phyloP scores from a whole-genome alignment of 2,329 filamentous ascomycete genomes.

The Neodidymelliopsis sp. region DNA sequence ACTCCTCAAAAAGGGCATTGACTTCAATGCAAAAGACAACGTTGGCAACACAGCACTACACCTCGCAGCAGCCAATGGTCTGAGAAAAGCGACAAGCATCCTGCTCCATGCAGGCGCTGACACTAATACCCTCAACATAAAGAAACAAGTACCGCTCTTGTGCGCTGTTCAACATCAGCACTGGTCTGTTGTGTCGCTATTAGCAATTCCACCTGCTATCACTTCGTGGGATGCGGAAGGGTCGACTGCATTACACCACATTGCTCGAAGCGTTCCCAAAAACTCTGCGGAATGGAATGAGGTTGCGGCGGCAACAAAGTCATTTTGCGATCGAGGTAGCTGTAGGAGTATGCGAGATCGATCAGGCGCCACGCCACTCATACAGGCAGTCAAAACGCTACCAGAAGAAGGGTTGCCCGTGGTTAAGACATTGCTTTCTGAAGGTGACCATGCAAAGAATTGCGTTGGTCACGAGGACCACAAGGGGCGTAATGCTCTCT shows the following conservation, averaged over 20 bases:
- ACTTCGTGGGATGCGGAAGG: constrained; percentile 43
- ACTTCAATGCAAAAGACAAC: constrained; percentile 32
- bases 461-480: constrained; percentile 45
- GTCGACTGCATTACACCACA: constrained; percentile 43
- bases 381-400: constrained; percentile 38
- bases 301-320: constrained; percentile 29
- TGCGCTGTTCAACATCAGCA: constrained; percentile 39
- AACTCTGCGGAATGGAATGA: constrained; percentile 35
- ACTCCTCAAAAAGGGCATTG: constrained; percentile 34
- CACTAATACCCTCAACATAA: constrained; percentile 28
- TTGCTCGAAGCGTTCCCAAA: constrained; percentile 33
- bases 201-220: constrained; percentile 39
- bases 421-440: constrained; percentile 34
- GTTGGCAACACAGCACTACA: constrained; percentile 40
- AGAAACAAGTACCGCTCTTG: constrained; percentile 40
- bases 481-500: constrained; percentile 33
- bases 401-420: constrained; percentile 40
- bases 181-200: constrained; percentile 37
- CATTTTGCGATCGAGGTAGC: constrained; percentile 42
- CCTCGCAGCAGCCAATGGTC: constrained; percentile 39
- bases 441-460: constrained; percentile 29
- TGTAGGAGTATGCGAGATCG: constrained; percentile 44
- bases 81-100: constrained; percentile 26
- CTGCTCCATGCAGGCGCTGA: constrained; percentile 37
- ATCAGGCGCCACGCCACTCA: constrained; percentile 45